Base-by-base conservation (phyloP, 441 rosid species). In the Adansonia grandidieri region DNA sequence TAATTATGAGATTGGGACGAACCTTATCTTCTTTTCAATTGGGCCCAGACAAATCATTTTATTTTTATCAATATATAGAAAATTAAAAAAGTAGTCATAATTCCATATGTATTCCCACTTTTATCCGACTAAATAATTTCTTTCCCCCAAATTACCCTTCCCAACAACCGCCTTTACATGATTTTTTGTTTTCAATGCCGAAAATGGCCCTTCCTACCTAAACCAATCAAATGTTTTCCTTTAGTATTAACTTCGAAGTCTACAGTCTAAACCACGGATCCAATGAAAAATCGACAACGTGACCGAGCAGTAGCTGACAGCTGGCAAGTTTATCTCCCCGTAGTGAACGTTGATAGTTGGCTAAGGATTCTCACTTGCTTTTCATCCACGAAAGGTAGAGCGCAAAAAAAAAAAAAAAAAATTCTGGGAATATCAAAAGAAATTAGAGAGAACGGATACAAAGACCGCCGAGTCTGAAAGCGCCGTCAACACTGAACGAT, bases 381-480 rank as follows among this genome's bases (percentile, higher is more conserved):
- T 85, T 77, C 88, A 85, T 86, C 82, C 90, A 90, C 85, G 89
- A 87, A 85, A 5, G 58, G 10, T 2, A 28, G 63, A 70, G n/a
- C 40, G 71, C 77, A 75, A 62, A 5, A 70, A 42, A 19, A 60
- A 74, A 5, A 19, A 45, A 71, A 37, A 15, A 37, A 5, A 32
- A 64, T 3, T 37, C 42, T 37, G 42, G 42, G 6, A 37, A 37
- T 37, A 44, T 44, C 6, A 77, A 45, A 54, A 54, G 48, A 17
- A 51, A 4, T 13, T 10, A 40, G 63, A 37, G 47, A 44, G 47
- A 44, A 45, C 51, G 54, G 73, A n/a, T 44, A 6, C 9, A 13
- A 48, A 71, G 78, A 81, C 78, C 82, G 91, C 92, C 92, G 91
- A 89, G 90, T 85, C 73, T 50, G 0, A n/a, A 14, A 15, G 73